Base-by-base conservation (phyloP, 2,329 filamentous ascomycete genomes). In the Fusarium solani-melongenae region DNA sequence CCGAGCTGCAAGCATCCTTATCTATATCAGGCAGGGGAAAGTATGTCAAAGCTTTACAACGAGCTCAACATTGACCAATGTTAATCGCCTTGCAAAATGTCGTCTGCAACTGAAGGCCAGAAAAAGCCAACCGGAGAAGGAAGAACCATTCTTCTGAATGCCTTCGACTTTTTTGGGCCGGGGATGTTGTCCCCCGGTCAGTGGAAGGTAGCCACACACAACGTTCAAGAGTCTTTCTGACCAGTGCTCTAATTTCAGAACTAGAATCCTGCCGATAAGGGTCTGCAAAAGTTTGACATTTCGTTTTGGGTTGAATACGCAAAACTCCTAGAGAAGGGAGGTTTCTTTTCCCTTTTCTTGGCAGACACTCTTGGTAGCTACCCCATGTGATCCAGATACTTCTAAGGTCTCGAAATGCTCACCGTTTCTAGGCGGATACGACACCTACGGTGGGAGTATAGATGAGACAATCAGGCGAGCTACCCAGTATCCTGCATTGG, bases 271-370 rank as follows among this genome's bases (percentile, higher is more conserved):
- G 39, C 31, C 8, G 58, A 61, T 15, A 33, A 29, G 8, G 58
- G 58, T 2, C 15, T 61, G 5, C 14, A 61, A 14, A 61, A 61
- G 41, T 61, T 61, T 61, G 58, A 61, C 39, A 46, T 61, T 10
- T 49, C 58, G 1, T 61, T 61, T 34, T 65, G 55, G 62, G 41
- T 65, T 4, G 31, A 65, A 4, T 65, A 59, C 24, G 62, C 62
- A 1, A 65, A 60, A 27, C 39, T 65, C 14, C 24, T 64, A 2
- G 62, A 65, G 3, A 38, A 27, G 38, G 62, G 62, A 6, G 62
- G 62, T 0, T 51, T 65, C 62, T 59, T 44, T 14, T 20, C 39
- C 3, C 41, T 65, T 1, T 60, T 65, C 11, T 44, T 65, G 24
- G 62, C 62, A 4, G 62, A 65, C 12, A 65, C 55, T 11, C 29